These are phyloP conservation scores for Tillandsia fasciculata DNA, from an alignment of 176 grass and related monocot species.

Conservation along the genomic window DNA sequence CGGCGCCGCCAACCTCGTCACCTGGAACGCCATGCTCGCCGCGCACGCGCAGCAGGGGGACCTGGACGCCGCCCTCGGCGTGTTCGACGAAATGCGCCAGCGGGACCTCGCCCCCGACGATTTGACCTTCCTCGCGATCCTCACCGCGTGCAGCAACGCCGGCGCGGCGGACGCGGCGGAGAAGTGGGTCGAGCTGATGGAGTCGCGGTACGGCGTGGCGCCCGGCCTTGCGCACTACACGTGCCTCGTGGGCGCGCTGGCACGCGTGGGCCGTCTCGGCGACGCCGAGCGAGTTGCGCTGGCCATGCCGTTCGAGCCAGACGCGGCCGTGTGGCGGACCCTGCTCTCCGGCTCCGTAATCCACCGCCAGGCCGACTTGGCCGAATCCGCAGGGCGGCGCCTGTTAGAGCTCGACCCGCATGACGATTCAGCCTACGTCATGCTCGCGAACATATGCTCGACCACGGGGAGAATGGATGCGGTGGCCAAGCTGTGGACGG, in stretches of 20 bases:
- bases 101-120: constrained; percentile 14
- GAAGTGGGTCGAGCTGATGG: constrained; percentile 34
- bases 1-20: constrained; percentile 18
- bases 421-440: constrained; percentile 34
- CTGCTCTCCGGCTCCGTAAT: constrained; percentile 31
- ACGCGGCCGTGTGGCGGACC: constrained; percentile 36
- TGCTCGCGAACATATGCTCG: constrained; percentile 39
- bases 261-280: constrained; percentile 22
- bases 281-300: constrained; percentile 21
- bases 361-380: constrained; percentile 27
- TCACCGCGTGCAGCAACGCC: constrained; percentile 39
- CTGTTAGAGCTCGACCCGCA: constrained; percentile 28
- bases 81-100: constrained; percentile 29
- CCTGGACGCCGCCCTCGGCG: neutral
- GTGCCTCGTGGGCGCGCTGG: constrained; percentile 34
- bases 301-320: constrained; percentile 32
- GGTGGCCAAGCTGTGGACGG: constrained; percentile 26
- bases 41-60: constrained; percentile 31
- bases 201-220: constrained; percentile 11
- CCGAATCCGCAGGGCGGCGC: constrained; percentile 6
- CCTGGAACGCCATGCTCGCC: constrained; percentile 32
- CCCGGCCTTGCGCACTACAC: constrained; percentile 42
- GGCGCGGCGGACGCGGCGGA: constrained; percentile 19
- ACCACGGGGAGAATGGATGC: constrained; percentile 27
- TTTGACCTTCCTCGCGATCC: constrained; percentile 31